Base-by-base conservation (phyloP, 2,329 filamentous ascomycete species). In the Lasiodiplodia theobromae region DNA sequence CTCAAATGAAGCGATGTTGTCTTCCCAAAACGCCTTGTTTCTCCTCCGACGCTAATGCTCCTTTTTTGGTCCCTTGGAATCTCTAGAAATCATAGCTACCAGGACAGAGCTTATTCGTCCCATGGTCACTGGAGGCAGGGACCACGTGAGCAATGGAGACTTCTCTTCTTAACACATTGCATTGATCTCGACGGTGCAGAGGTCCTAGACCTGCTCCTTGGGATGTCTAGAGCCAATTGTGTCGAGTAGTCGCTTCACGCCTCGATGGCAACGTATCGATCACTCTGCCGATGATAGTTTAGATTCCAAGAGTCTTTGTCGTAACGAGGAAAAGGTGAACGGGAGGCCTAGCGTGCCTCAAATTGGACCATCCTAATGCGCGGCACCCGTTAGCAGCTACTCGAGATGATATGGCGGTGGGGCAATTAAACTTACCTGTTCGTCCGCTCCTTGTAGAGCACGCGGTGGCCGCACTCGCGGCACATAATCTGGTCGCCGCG, bases 401-500 rank as follows among this genome's bases (percentile, higher is more conserved):
- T 44, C 40, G 16, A 44, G 28, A 28, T 28, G 28, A 28, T 28
- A 28, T 28, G 28, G 28, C 28, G 28, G 28, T 28, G 28, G 28
- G 28, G 28, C 28, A 5, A 28, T 28, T 28, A 28, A 57, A 83
- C 91, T 82, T 80, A 97, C 96, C 96, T 89, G 86, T 97, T 97
- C 54, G 96, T 99, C 78, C 96, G 85, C 88, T 97, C 93, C 88
- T 99, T 99, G 83, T 98, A 98, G 73, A 99, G 83, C 70, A 99
- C 94, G 72, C 96, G 90, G 77, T 97, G 96, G 8, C 96, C 96
- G 80, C 96, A 99, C 82, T 94, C 92, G 80, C 92, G 92, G 86
- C 94, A 97, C 34, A 93, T 87, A 73, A 97, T 95, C 40, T 91
- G 89, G 75, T 96, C 93, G 71, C 89, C 91, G 73, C 90, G 88